These are phyloP conservation scores for Kluyveromyces starmeri DNA, from an alignment of 805 yeast species.

Conservation along the genomic window DNA sequence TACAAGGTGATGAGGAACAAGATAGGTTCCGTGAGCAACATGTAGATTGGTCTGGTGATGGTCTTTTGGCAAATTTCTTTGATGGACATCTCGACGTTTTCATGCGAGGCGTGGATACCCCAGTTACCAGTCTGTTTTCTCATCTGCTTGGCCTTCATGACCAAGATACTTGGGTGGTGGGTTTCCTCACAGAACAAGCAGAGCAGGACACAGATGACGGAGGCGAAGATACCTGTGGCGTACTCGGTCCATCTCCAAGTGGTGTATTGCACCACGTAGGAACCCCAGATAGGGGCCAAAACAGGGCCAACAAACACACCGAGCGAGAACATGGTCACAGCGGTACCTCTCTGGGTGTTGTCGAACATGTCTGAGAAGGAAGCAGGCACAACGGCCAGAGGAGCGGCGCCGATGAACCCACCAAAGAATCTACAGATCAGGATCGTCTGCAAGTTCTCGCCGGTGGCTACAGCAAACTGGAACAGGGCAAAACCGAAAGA, in stretches of 20 bases:
- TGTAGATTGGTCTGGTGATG: conserved; percentile 55
- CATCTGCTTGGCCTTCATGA: conserved; percentile 51
- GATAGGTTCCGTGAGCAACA: conserved; percentile 67
- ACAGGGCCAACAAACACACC: conserved; percentile 42
- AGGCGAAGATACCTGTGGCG: conserved; percentile 53
- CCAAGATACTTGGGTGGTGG: conserved; percentile 60
- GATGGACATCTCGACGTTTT: conserved; percentile 46
- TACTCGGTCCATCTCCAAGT: conserved; percentile 85
- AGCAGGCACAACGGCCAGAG: conserved; percentile 81
- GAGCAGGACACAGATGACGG: conserved; percentile 33
- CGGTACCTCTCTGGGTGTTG: conserved; percentile 60
- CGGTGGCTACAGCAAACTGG: conserved; percentile 68
- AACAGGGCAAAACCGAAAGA: conserved; percentile 49
- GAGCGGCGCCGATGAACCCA: conserved; percentile 78
- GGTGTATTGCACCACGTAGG: conserved; percentile 46
- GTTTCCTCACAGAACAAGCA: conserved; percentile 46
- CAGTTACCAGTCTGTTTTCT: conserved; percentile 68
- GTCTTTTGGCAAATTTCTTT: conserved; percentile 55
- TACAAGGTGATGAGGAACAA: conserved; percentile 58
- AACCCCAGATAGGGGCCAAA: conserved; percentile 9
- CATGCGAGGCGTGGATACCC: conserved; percentile 76
- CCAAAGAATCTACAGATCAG: conserved; percentile 71
- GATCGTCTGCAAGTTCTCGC: conserved; percentile 68
- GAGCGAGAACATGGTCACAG: conserved; percentile 61
- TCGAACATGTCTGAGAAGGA: conserved; percentile 75